Evolutionary conservation across 371 early-diverging fungal genomes (phyloP).

Genomic region (Mucor sp.): DNA sequence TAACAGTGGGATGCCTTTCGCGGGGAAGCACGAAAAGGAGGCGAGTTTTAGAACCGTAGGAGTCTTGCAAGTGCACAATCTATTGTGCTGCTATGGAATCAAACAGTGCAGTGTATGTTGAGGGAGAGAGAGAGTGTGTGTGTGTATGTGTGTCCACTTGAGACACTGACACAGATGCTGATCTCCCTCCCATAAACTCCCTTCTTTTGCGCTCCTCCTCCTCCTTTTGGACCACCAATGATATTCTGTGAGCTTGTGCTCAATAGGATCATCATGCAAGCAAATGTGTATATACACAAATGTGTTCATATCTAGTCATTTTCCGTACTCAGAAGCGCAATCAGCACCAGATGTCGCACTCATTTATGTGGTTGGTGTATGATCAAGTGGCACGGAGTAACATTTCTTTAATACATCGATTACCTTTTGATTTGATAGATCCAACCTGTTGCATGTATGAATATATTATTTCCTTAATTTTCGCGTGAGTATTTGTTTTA

Average conservation of each 20-base stretch:
- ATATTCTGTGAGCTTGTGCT: background rate
- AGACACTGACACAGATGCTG: background rate
- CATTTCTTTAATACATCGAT: background rate
- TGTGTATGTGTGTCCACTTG: no score
- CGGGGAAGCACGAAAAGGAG: background rate
- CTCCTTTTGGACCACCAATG: background rate
- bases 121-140: no score
- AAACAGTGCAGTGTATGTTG: background rate
- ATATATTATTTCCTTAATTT: background rate
- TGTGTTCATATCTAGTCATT: background rate
- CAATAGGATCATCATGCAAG: background rate
- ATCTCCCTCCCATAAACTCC: background rate
- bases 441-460: background rate
- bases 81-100: background rate
- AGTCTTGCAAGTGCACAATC: background rate
- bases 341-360: background rate
- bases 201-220: background rate
- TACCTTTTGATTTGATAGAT: background rate
- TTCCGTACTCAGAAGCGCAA: background rate
- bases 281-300: background rate
- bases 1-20: background rate
- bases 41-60: background rate
- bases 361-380: background rate
- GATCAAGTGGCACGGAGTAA: conserved; percentile 12
- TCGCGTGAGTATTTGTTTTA: conserved; percentile 4